Evolutionary conservation across 306 rosid species (phyloP).

Genomic region (Glycine soja): DNA sequence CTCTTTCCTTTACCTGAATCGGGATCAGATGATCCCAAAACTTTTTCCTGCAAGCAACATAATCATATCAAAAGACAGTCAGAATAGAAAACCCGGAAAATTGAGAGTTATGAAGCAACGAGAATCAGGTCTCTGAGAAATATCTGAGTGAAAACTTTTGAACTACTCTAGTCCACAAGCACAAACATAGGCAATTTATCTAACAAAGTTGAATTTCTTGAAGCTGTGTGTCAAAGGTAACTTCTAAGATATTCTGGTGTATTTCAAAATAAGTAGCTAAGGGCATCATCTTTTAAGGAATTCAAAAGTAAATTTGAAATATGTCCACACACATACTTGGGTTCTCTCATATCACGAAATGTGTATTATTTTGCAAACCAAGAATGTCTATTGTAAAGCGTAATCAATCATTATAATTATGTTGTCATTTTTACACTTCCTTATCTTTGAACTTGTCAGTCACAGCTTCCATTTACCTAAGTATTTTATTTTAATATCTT

Average conservation of each 20-base stretch:
- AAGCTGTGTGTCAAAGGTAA: neutral
- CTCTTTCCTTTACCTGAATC: conserved; percentile 99
- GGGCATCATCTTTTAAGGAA: neutral
- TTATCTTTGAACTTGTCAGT: no score
- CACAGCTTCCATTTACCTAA: conserved; percentile 1
- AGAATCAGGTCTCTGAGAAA: neutral
- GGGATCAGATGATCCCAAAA: conserved; percentile 71
- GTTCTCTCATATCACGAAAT: conserved; percentile 5
- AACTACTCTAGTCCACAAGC: neutral
- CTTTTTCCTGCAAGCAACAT: conserved; percentile 76
- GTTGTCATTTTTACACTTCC: no score
- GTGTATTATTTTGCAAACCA: conserved; percentile 10
- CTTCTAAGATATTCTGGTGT: neutral
- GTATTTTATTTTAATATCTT: neutral
- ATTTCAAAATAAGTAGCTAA: conserved; percentile 30
- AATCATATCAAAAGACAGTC: conserved; percentile 19
- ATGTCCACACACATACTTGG: neutral
- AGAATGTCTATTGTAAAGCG: neutral
- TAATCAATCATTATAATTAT: no score
- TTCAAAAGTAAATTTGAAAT: neutral
- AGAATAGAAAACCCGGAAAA: neutral
- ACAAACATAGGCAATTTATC: conserved; percentile 8
- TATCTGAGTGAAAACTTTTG: neutral
- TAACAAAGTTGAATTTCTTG: conserved; percentile 16
- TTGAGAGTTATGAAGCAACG: no score